phyloP scores from a whole-genome alignment of 805 yeast species.

The Candida awuae region DNA sequence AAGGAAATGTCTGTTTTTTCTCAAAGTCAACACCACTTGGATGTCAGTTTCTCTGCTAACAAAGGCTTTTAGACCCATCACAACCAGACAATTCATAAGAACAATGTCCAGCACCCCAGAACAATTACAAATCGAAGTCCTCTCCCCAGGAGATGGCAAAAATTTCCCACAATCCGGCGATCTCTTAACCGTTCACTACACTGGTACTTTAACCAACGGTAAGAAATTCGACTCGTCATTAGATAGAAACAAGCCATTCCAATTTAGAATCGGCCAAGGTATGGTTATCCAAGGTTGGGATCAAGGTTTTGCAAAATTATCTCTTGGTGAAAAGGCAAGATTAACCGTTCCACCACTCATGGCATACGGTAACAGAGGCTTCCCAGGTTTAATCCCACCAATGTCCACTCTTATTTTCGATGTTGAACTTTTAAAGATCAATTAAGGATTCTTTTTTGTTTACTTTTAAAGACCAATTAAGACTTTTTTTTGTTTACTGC shows the following conservation, averaged over 20 bases:
- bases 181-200: conserved; percentile 87
- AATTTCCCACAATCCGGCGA: conserved; percentile 86
- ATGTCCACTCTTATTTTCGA: conserved; percentile 87
- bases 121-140: conserved; percentile 28
- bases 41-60: neutral
- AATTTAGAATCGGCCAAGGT: conserved; percentile 89
- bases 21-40: neutral
- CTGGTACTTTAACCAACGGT: conserved; percentile 92
- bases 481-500: too few relatives aligned
- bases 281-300: conserved; percentile 98
- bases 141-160: conserved; percentile 62
- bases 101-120: conserved; percentile 13
- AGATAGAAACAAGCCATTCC: conserved; percentile 94
- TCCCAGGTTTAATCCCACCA: conserved; percentile 95
- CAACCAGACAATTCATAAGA: neutral
- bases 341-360: conserved; percentile 87
- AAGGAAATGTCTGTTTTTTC: too few relatives aligned
- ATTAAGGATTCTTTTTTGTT: conserved; percentile 24
- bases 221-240: conserved; percentile 93
- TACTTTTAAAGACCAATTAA: neutral
- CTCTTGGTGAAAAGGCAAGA: conserved; percentile 88
- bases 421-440: conserved; percentile 60
- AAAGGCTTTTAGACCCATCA: neutral
- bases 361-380: conserved; percentile 92
- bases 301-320: conserved; percentile 83